Conservation (phyloP, 768 basidiomycete genomes). For the Boletus sp. region DNA sequence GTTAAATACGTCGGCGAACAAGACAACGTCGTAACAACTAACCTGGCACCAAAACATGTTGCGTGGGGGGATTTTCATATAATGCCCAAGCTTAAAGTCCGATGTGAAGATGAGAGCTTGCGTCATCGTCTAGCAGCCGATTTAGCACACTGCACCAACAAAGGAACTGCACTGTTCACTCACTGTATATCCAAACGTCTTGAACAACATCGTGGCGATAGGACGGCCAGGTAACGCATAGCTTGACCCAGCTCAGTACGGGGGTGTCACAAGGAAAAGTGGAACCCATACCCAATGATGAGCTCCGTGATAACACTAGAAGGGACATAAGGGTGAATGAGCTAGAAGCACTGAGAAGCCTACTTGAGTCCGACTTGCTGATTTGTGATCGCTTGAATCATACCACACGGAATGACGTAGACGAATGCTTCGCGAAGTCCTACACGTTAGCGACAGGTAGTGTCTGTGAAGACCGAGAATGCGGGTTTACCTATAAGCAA, state of each 20-base stretch:
- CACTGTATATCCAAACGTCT: constrained; percentile 74
- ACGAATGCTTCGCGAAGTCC: constrained; percentile 31
- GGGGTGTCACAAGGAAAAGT: not conserved
- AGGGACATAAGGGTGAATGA: not conserved
- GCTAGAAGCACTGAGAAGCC: not conserved
- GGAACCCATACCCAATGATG: constrained; percentile 52
- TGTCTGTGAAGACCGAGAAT: not conserved
- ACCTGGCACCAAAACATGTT: constrained; percentile 73
- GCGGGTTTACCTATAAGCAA: constrained; percentile 45
- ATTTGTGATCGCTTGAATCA: constrained; percentile 73
- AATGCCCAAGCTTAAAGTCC: constrained; percentile 79
- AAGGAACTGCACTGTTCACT: not conserved
- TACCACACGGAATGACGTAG: constrained; percentile 52
- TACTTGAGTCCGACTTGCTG: constrained; percentile 68
- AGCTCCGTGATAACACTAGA: constrained; percentile 70
- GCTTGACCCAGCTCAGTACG: constrained; percentile 12
- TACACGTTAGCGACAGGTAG: not conserved
- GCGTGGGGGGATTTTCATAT: constrained; percentile 59
- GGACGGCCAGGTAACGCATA: constrained; percentile 76
- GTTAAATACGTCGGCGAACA: not conserved
- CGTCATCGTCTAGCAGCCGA: constrained; percentile 25
- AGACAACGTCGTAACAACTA: not conserved
- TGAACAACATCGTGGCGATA: constrained; percentile 84
- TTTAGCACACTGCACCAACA: not conserved
- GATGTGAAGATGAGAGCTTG: constrained; percentile 62